Evolutionary conservation across 345 rosid genomes (phyloP).

Genomic region (Bruguiera parviflora): DNA sequence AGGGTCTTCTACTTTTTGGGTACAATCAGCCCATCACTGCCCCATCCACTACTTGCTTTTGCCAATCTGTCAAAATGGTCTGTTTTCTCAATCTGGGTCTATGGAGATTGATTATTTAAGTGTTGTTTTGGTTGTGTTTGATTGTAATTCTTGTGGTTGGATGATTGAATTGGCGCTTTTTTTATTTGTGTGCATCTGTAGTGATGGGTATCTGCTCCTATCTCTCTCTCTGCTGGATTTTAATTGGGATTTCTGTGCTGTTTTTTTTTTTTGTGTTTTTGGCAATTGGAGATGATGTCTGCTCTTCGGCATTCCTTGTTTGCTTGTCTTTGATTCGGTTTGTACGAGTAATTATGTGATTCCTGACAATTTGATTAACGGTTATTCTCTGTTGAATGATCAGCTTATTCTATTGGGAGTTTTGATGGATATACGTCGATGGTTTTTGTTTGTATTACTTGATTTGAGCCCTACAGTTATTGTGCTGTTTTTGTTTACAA

Average conservation of each 20-base stretch:
- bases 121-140: conserved; percentile 14
- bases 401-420: not conserved
- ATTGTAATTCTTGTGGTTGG: not conserved
- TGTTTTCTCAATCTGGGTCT: conserved; percentile 10
- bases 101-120: not conserved
- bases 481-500: not conserved
- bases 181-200: conserved; percentile 7
- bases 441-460: not conserved
- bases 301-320: not conserved
- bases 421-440: not conserved
- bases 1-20: not conserved
- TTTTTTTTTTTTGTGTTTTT: conserved; percentile 1
- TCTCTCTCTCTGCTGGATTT: conserved; percentile 4
- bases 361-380: not conserved
- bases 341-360: not conserved
- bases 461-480: not conserved
- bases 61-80: conserved; percentile 28
- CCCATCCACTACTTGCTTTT: conserved; percentile 17
- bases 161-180: conserved; percentile 13
- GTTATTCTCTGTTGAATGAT: no score
- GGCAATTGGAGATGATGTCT: not conserved
- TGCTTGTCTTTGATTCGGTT: conserved; percentile 9
- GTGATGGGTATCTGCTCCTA: conserved; percentile 30
- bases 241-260: conserved; percentile 1
- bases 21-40: conserved; percentile 13